phyloP scores from a whole-genome alignment of 495 filamentous ascomycete genomes.

The Immersiella caudata region DNA sequence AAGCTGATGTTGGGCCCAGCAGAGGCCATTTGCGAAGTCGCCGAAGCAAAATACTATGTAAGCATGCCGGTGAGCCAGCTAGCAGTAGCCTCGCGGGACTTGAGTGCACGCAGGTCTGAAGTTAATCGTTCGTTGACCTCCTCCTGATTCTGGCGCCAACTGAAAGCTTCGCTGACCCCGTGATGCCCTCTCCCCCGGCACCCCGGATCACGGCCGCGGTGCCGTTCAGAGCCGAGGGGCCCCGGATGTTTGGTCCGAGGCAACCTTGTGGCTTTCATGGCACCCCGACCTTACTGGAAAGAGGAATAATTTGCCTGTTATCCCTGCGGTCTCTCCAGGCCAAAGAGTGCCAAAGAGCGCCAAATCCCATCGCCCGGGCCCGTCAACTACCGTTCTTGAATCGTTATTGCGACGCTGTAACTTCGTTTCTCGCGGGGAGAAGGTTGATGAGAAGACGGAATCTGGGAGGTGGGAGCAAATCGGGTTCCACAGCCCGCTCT shows the following conservation, averaged over 20 bases:
- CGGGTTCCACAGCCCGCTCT: slow-evolving; percentile 1
- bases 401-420: slow-evolving; percentile 25
- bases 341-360: neutral
- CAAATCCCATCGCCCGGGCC: slow-evolving; percentile 19
- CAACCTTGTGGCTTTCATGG: slow-evolving; percentile 20
- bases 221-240: neutral
- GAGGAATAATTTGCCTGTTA: slow-evolving; percentile 24
- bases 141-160: neutral
- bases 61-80: no score
- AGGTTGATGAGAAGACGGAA: neutral
- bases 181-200: neutral
- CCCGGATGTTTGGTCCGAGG: slow-evolving; percentile 19
- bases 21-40: no score
- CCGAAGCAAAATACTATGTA: no score
- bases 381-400: slow-evolving; percentile 18
- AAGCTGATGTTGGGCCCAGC: no score
- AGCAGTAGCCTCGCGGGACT: no score
- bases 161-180: neutral
- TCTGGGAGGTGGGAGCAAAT: slow-evolving; percentile 7
- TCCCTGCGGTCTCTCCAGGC: slow-evolving; percentile 5
- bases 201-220: neutral
- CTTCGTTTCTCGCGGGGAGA: slow-evolving; percentile 22
- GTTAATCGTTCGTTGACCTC: neutral
- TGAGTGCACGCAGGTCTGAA: neutral
- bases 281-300: slow-evolving; percentile 22